Percentiles rank a stretch among this genome's conserved stretches.
phyloP scores from a whole-genome alignment of 2,329 filamentous ascomycete species.

The Cladosporium velox region DNA sequence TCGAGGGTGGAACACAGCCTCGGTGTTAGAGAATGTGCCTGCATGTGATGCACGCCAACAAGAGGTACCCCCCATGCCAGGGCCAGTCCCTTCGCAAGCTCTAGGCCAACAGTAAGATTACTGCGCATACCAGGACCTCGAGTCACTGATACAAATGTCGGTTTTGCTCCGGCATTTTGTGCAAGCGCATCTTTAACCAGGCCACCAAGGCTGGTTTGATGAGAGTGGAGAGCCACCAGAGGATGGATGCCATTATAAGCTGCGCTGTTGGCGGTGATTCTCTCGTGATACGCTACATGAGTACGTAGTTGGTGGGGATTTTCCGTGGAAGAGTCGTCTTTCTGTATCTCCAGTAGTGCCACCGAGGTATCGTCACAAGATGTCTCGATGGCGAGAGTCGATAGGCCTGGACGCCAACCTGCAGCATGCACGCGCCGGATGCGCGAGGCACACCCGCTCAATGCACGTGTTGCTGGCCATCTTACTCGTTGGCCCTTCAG shows the following conservation, averaged over 20 bases:
- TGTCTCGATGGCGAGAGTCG: conserved; percentile 73
- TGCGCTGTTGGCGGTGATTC: conserved; percentile 77
- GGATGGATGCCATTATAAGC: conserved; percentile 79
- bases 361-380: conserved; percentile 94
- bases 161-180: conserved; percentile 50
- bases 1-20: conserved; percentile 55
- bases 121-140: conserved; percentile 86
- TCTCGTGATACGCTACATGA: conserved; percentile 69
- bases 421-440: background rate
- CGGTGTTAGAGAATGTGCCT: conserved; percentile 89
- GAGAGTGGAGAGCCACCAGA: conserved; percentile 70
- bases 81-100: conserved; percentile 83
- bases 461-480: background rate
- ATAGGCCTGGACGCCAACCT: conserved; percentile 33
- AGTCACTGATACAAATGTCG: conserved; percentile 83
- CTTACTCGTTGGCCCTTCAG: background rate
- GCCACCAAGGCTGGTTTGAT: conserved; percentile 68
- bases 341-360: conserved; percentile 66
- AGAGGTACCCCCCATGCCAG: conserved; percentile 81
- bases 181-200: conserved; percentile 54
- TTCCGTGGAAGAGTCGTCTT: background rate
- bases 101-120: conserved; percentile 75
- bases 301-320: background rate
- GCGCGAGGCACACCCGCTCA: background rate
- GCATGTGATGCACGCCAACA: conserved; percentile 93